These are phyloP conservation scores for Penicillium sp. DNA, from an alignment of 2,329 filamentous ascomycete genomes.

Conservation along the genomic window DNA sequence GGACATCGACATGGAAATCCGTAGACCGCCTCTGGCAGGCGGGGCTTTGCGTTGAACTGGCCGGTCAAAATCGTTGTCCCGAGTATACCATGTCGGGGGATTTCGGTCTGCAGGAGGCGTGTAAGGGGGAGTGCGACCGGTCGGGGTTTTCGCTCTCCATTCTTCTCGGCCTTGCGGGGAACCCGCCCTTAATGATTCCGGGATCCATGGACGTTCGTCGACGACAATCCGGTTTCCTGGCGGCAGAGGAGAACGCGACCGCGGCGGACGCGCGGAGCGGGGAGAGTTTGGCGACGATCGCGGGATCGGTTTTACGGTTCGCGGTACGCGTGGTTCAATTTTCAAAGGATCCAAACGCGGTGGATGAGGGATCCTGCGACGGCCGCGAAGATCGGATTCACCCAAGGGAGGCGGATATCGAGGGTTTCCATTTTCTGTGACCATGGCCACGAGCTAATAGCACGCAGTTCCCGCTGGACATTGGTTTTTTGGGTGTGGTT, in stretches of 20 bases:
- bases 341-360: constrained; percentile 31
- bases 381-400: constrained; percentile 32
- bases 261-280: constrained; percentile 19
- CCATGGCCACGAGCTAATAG: constrained; percentile 43
- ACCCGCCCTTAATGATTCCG: constrained; percentile 16
- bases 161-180: constrained; percentile 18
- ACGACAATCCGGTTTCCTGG: constrained; percentile 1
- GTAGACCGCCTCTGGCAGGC: constrained; percentile 28
- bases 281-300: constrained; percentile 19
- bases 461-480: constrained; percentile 40
- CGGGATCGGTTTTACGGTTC: constrained; percentile 17
- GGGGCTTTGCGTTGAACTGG: constrained; percentile 26
- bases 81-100: constrained; percentile 15
- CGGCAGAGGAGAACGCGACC: constrained; percentile 24
- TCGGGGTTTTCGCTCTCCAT: constrained; percentile 17
- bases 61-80: constrained; percentile 25
- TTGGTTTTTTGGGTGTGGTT: constrained; percentile 32
- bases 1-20: constrained; percentile 40
- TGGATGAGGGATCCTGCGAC: constrained; percentile 30
- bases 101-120: constrained; percentile 21
- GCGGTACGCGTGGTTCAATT: constrained; percentile 28
- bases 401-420: constrained; percentile 33
- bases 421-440: constrained; percentile 43
- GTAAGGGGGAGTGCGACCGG: constrained; percentile 23
- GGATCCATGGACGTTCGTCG: constrained; percentile 20